Evolutionary conservation across 2,329 filamentous ascomycete species (phyloP).

Genomic region (Alternaria conjuncta): DNA sequence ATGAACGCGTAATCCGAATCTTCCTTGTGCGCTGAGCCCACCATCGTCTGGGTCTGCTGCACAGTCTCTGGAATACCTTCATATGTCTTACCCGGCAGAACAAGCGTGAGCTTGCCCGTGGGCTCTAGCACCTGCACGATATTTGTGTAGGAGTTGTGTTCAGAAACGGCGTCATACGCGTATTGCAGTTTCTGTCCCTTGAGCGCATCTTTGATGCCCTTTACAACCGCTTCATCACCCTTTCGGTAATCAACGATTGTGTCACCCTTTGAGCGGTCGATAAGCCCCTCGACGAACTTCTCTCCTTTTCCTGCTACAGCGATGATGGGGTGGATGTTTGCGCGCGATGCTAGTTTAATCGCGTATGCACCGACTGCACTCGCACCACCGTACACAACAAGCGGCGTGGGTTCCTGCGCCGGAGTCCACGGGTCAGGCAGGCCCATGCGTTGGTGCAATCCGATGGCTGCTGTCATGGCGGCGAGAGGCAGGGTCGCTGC

Average conservation of each 20-base stretch:
- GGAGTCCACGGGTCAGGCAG: slow-evolving; percentile 51
- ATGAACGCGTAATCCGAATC: slow-evolving; percentile 54
- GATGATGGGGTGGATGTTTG: slow-evolving; percentile 53
- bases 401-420: slow-evolving; percentile 24
- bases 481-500: slow-evolving; percentile 56
- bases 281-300: slow-evolving; percentile 46
- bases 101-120: slow-evolving; percentile 44
- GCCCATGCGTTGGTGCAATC: slow-evolving; percentile 52
- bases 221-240: slow-evolving; percentile 54
- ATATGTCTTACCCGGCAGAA: slow-evolving; percentile 54
- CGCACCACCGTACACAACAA: slow-evolving; percentile 53
- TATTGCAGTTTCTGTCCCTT: slow-evolving; percentile 55
- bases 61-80: slow-evolving; percentile 46
- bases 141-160: slow-evolving; percentile 55
- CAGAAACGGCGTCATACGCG: slow-evolving; percentile 65
- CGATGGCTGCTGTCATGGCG: slow-evolving; percentile 55
- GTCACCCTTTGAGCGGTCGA: slow-evolving; percentile 51
- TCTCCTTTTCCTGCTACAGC: slow-evolving; percentile 50
- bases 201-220: slow-evolving; percentile 54
- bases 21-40: slow-evolving; percentile 37
- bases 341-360: slow-evolving; percentile 48
- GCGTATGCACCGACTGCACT: slow-evolving; percentile 51
- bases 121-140: slow-evolving; percentile 48
- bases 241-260: slow-evolving; percentile 61
- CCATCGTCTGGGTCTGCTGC: slow-evolving; percentile 48